These are phyloP conservation scores for Curvularia eragrostidis DNA, from an alignment of 2,329 filamentous ascomycete genomes.

Conservation along the genomic window DNA sequence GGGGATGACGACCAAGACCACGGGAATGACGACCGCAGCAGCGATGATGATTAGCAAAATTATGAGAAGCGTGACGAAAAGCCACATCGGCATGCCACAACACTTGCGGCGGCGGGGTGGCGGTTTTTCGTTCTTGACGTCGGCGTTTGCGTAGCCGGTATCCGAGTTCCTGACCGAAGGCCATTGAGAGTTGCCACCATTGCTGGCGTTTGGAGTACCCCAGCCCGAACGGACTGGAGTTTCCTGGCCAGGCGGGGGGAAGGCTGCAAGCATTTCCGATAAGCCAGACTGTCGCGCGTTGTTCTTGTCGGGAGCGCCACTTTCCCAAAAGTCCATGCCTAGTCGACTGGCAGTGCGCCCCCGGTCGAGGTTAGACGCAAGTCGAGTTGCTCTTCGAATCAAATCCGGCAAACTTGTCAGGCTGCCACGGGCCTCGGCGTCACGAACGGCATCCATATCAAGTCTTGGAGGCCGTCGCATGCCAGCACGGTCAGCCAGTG, in stretches of 20 bases:
- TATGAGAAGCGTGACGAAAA: constrained; percentile 71
- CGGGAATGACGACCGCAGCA: constrained; percentile 81
- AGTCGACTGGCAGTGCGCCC: constrained; percentile 71
- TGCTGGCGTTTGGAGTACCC: constrained; percentile 44
- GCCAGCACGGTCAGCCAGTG: constrained; percentile 53
- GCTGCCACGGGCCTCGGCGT: constrained; percentile 84
- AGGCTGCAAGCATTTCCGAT: constrained; percentile 69
- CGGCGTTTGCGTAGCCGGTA: background rate
- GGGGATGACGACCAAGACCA: constrained; percentile 67
- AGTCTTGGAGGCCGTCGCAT: constrained; percentile 70
- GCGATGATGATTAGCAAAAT: constrained; percentile 75
- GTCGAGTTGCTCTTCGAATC: constrained; percentile 83
- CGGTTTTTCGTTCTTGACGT: constrained; percentile 30
- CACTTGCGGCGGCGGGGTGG: constrained; percentile 68
- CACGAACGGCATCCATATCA: constrained; percentile 80
- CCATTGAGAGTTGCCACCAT: constrained; percentile 37
- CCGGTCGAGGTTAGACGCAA: constrained; percentile 87
- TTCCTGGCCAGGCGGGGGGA: constrained; percentile 64
- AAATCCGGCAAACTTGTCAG: constrained; percentile 91
- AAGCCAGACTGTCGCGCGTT: constrained; percentile 58
- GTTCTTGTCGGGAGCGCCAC: constrained; percentile 43
- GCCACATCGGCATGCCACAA: constrained; percentile 84
- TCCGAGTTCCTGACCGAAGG: constrained; percentile 28
- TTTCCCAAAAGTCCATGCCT: constrained; percentile 58
- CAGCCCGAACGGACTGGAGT: constrained; percentile 42